Percentiles rank a stretch among this genome's conserved stretches.
Evolutionary conservation across 2,329 filamentous ascomycete species (phyloP).

Genomic region (Fusarium protoensiforme): DNA sequence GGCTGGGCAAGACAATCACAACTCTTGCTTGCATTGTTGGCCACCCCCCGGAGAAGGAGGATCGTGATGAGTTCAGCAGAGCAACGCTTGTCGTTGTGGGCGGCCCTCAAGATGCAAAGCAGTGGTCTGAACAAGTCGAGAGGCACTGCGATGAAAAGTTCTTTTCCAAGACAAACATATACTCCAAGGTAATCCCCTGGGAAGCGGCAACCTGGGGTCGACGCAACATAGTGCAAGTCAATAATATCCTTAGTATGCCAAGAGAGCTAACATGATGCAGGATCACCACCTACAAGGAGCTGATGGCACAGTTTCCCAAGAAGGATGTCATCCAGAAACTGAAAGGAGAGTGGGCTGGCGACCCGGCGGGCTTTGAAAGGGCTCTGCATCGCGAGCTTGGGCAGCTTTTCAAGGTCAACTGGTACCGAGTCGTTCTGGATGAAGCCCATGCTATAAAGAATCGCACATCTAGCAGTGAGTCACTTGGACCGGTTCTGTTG

Average conservation of each 20-base stretch:
- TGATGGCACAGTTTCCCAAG: slow-evolving; percentile 29
- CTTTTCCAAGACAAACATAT: slow-evolving; percentile 5
- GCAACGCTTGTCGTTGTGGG: slow-evolving; percentile 50
- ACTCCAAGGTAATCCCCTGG: slow-evolving; percentile 3
- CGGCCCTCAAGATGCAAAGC: slow-evolving; percentile 24
- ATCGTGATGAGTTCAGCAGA: slow-evolving; percentile 48
- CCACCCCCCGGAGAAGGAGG: slow-evolving; percentile 57
- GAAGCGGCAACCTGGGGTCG: fast-evolving
- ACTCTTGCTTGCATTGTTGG: slow-evolving; percentile 79
- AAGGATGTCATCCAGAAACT: neutral
- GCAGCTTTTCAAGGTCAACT: slow-evolving; percentile 47
- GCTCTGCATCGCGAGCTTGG: slow-evolving; percentile 54
- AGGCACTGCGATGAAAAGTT: slow-evolving; percentile 34
- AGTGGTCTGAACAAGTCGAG: slow-evolving; percentile 46
- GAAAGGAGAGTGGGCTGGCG: neutral
- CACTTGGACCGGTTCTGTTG: fast-evolving
- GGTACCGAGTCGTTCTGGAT: slow-evolving; percentile 65
- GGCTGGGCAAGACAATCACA: slow-evolving; percentile 77
- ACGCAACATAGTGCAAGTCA: slow-evolving; percentile 20
- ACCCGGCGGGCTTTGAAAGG: slow-evolving; percentile 36
- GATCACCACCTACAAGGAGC: slow-evolving; percentile 46
- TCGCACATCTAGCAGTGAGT: slow-evolving; percentile 45
- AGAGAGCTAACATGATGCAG: slow-evolving; percentile 23
- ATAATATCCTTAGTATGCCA: neutral
- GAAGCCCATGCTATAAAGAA: slow-evolving; percentile 69